Percentiles rank a stretch among this genome's conserved stretches.
Conservation (phyloP, 495 filamentous ascomycete species). For the Beverwykella pulmonaria region DNA sequence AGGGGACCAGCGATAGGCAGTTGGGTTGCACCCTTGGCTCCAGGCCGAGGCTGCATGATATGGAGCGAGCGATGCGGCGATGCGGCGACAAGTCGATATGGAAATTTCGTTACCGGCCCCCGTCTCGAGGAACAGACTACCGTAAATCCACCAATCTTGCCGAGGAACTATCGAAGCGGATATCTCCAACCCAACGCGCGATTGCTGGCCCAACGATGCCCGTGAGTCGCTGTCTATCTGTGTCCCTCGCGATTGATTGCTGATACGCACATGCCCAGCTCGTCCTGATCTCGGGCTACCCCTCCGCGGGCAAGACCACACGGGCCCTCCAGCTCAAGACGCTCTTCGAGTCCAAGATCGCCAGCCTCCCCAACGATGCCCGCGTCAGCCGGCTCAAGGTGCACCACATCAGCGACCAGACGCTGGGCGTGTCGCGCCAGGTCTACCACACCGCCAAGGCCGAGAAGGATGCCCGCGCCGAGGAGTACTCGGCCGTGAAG, state of each 20-base stretch:
- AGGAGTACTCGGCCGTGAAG: conserved; percentile 83
- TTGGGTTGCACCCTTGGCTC: not conserved
- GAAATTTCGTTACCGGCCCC: conserved; percentile 20
- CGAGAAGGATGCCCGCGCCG: conserved; percentile 91
- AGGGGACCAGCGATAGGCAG: conserved; percentile 14
- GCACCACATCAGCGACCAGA: conserved; percentile 68
- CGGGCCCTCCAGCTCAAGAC: conserved; percentile 76
- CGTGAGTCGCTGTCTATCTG: no score
- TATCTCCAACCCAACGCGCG: not conserved
- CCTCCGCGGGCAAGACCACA: conserved; percentile 88
- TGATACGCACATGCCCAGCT: conserved; percentile 59
- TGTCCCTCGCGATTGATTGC: no score
- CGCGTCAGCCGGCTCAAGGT: conserved; percentile 62
- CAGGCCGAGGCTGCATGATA: conserved; percentile 1
- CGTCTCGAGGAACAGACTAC: not conserved
- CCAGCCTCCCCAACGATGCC: conserved; percentile 44
- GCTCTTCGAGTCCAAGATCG: conserved; percentile 63
- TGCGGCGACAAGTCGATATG: no score
- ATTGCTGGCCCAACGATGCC: conserved; percentile 8
- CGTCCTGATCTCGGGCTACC: conserved; percentile 89
- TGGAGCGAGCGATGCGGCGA: no score
- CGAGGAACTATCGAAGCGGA: not conserved
- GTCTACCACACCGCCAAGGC: conserved; percentile 69
- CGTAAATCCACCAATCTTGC: not conserved
- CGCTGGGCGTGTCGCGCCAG: conserved; percentile 61